phyloP scores from a whole-genome alignment of 1,139 yeast genomes.

The Arxiozyma bovina region DNA sequence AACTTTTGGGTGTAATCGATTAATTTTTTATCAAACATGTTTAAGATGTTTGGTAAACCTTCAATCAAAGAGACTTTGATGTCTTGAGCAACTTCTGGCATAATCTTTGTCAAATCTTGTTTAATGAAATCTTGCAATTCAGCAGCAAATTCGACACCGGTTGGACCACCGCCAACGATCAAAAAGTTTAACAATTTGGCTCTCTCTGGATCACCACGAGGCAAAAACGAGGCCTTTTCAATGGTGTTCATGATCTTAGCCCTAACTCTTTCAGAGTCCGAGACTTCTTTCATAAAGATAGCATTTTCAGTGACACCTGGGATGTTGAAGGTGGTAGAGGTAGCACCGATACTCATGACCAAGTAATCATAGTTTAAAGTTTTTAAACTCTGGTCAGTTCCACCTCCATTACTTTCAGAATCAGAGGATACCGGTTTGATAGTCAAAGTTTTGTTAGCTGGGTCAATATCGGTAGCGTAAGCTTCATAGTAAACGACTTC shows the following conservation, averaged over 20 bases:
- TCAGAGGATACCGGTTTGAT: conserved; percentile 36
- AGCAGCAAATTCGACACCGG: conserved; percentile 95
- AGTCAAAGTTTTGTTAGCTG: conserved; percentile 50
- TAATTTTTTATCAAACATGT: conserved; percentile 76
- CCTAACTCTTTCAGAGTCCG: conserved; percentile 73
- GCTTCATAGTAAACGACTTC: conserved; percentile 86
- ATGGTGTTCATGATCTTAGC: conserved; percentile 68
- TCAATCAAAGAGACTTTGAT: conserved; percentile 78
- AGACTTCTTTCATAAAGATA: conserved; percentile 75
- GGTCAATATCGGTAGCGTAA: conserved; percentile 77
- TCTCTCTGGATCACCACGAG: conserved; percentile 68
- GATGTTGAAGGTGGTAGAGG: conserved; percentile 84
- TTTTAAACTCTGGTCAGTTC: conserved; percentile 29
- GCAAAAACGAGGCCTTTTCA: conserved; percentile 73
- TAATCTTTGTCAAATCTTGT: conserved; percentile 82
- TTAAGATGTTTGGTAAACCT: conserved; percentile 84
- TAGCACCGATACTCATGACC: conserved; percentile 87
- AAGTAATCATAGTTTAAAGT: conserved; percentile 63
- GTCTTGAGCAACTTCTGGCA: conserved; percentile 76
- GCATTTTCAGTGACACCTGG: conserved; percentile 90
- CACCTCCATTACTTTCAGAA: conserved; percentile 4
- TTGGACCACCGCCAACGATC: conserved; percentile 94
- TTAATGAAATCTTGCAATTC: conserved; percentile 90
- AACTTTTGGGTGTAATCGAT: conserved; percentile 78
- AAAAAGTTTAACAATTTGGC: conserved; percentile 73